A percentile compares a stretch with the other conserved stretches of the same genome.
phyloP scores from a whole-genome alignment of 1,139 yeast species.

The Meyerozyma smithsonii region DNA sequence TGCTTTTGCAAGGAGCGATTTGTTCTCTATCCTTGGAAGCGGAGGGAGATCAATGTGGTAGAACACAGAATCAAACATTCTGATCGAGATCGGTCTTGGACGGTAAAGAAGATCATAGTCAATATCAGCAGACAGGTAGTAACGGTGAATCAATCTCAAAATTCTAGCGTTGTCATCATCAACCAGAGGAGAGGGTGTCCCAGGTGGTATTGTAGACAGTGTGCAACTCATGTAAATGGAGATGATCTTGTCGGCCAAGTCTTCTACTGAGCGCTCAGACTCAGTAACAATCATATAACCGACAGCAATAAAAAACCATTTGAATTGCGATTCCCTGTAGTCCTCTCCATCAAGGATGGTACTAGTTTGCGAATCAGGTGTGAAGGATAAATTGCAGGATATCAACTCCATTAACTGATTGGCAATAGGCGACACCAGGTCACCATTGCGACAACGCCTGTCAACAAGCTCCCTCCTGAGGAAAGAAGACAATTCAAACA shows the following conservation, averaged over 20 bases:
- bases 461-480: conserved; percentile 25
- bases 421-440: conserved; percentile 11
- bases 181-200: conserved; percentile 8
- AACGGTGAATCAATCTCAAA: conserved; percentile 15
- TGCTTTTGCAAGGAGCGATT: conserved; percentile 29
- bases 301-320: conserved; percentile 33
- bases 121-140: conserved; percentile 21
- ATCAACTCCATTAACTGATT: conserved; percentile 22
- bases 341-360: background rate
- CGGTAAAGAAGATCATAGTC: conserved; percentile 19
- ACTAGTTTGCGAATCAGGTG: conserved; percentile 4
- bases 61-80: conserved; percentile 23
- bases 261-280: conserved; percentile 21
- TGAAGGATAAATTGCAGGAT: conserved; percentile 11
- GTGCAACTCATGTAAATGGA: conserved; percentile 25
- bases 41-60: conserved; percentile 28
- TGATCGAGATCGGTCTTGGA: conserved; percentile 15
- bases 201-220: conserved; percentile 5
- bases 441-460: background rate
- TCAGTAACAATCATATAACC: conserved; percentile 31
- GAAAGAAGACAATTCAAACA: conserved; percentile 34
- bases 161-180: conserved; percentile 9
- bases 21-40: conserved; percentile 31
- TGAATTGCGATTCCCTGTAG: conserved; percentile 9
- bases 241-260: conserved; percentile 27